Evolutionary conservation across 2,329 filamentous ascomycete genomes (phyloP), one percentile per base, ranked within the genome.

Genomic region (Aspergillus niger): DNA sequence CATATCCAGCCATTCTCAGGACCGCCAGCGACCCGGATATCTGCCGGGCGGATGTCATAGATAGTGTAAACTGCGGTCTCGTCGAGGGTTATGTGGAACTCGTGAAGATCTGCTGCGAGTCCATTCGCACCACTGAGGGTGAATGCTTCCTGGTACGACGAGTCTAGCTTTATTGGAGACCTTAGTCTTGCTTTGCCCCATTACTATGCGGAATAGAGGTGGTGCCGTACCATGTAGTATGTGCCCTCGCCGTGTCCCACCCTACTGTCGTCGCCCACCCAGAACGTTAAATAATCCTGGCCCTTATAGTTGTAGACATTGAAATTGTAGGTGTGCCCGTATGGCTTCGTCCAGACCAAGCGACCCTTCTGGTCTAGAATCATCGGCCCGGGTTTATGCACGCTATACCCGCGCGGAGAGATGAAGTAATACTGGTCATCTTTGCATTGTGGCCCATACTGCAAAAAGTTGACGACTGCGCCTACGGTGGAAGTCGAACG

Each of bases 271-370:
- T 80, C 76, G 15, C 81, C 81, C n/a, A 77, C 74, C 80, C 81
- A 83, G 63, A 82, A 83, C 0, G 80, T 81, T 53, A 83, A 66
- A 68, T 81, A 82, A 8, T 72, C 66, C 60, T 81, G 67, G 2
- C 76, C 79, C 59, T 74, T 75, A 63, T 79, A 83, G 7, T 68
- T 64, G 64, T 83, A 79, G 1, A 81, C 76, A 62, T 79, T 77
- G 4, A 81, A 66, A 64, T 82, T 81, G 62, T 82, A 81, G 5
- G 79, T 76, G 52, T 79, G 72, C 10, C 67, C 66, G 47, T 74
- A 74, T 39, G 70, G 65, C 30, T 70, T 73, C 50, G 77, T 80
- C 81, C 81, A 83, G 7, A 83, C 74, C 20, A 83, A 65, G 59
- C 79, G 72, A 5, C 80, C 80, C 2, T 75, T 66, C 11, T 72